Conservation (phyloP, 2,329 filamentous ascomycete genomes). For the Pseudophaeomoniella oleicola region DNA sequence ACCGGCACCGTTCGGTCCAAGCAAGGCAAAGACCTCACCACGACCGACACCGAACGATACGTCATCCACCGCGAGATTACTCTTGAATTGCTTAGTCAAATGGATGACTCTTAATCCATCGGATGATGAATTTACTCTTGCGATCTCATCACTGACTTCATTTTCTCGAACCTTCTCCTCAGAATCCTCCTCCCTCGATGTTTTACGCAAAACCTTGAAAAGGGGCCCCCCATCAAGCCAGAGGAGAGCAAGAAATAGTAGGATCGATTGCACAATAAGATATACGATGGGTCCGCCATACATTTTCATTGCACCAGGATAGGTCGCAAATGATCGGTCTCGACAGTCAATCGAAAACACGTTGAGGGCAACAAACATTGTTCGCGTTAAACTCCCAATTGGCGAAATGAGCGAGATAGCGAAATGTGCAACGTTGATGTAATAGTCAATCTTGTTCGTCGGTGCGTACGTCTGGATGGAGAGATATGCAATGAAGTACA, state of each 20-base stretch:
- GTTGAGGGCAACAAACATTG: slow-evolving; percentile 66
- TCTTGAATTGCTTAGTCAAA: slow-evolving; percentile 65
- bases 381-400: slow-evolving; percentile 58
- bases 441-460: slow-evolving; percentile 51
- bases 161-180: slow-evolving; percentile 29
- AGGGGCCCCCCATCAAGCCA: slow-evolving; percentile 67
- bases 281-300: slow-evolving; percentile 82
- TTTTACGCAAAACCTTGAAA: slow-evolving; percentile 36
- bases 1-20: slow-evolving; percentile 83
- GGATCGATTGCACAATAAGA: slow-evolving; percentile 55
- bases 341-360: slow-evolving; percentile 66
- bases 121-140: slow-evolving; percentile 42
- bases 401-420: slow-evolving; percentile 61
- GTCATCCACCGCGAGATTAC: slow-evolving; percentile 71
- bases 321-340: slow-evolving; percentile 46
- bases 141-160: slow-evolving; percentile 51
- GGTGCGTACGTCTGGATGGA: slow-evolving; percentile 61
- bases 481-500: slow-evolving; percentile 60
- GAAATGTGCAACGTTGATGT: slow-evolving; percentile 59
- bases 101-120: slow-evolving; percentile 68
- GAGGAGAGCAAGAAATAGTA: slow-evolving; percentile 58
- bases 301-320: slow-evolving; percentile 55
- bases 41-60: slow-evolving; percentile 68
- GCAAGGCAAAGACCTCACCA: slow-evolving; percentile 73
- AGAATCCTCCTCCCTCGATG: slow-evolving; percentile 27